Base-by-base conservation (phyloP, 139 green algal species). In the Asterochloris sp. region DNA sequence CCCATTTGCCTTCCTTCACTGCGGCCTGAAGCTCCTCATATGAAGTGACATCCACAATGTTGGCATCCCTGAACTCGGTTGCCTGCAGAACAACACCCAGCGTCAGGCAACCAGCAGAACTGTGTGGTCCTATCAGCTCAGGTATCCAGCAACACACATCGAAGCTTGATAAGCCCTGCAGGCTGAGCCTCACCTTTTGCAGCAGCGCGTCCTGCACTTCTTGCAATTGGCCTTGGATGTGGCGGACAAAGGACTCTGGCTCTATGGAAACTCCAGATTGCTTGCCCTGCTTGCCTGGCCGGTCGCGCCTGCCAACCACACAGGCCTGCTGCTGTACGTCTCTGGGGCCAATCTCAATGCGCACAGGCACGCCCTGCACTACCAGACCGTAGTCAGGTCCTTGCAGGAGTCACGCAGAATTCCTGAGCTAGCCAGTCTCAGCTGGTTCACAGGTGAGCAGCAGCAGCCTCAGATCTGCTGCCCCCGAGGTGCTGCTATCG, bases 261-360 rank as follows among this genome's bases (percentile, higher is more conserved):
- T 96, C 94, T 84, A 95, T 86, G 0, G 94, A 78, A 2, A 98
- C 90, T 2, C 95, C 96, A 85, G 98, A 93, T 83, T 93, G 77
- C 91, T 99, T 99, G 84, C 96, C 96, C 83, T 97, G 93, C 91
- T 99, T 99, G 74, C 97, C 97, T 69, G 87, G 86, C 81, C 85
- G 69, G 89, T 99, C 96, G 6, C 96, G 83, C 0, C 96, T 85
- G 13, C 93, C 94, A 8, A 90, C 78, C 23, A 98, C 95, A 77
- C 95, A 97, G 0, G 91, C 88, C 29, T 84, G 83, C 66, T 89
- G 85, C 78, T 89, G 89, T 85, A 99, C 93, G 86, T 99, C 96
- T 17, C 92, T 89, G 15, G 95, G 96, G 12, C 96, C 92, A 54
- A 99, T 90, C 89, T 99, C 96, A 19, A 98, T 84, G 0, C 93